A percentile compares a stretch with the other conserved stretches of the same genome.
These are phyloP conservation scores for Juglanconis juglandina DNA, from an alignment of 2,329 filamentous ascomycete species.

Conservation along the genomic window DNA sequence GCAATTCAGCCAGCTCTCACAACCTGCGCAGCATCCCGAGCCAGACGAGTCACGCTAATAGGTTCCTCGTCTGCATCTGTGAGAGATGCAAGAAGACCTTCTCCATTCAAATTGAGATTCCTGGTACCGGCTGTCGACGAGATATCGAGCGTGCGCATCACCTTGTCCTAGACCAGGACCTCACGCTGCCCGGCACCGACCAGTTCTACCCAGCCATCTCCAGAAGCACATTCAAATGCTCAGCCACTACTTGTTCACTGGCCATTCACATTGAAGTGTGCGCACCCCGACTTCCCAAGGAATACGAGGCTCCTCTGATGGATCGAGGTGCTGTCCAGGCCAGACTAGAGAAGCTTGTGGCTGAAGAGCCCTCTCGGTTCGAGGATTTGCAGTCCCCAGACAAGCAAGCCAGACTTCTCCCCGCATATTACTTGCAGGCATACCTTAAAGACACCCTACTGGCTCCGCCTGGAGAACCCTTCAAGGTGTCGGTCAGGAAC, in stretches of 20 bases:
- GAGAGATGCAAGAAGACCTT: slow-evolving; percentile 16
- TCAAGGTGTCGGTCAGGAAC: slow-evolving; percentile 14
- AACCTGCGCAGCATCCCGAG: slow-evolving; percentile 8
- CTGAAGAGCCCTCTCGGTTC: slow-evolving; percentile 47
- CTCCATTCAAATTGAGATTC: background rate
- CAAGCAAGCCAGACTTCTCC: slow-evolving; percentile 12
- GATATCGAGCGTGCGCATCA: slow-evolving; percentile 17
- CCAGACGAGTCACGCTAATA: background rate
- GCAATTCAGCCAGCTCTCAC: background rate
- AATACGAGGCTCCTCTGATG: slow-evolving; percentile 41
- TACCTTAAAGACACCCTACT: slow-evolving; percentile 16
- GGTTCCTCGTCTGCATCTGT: slow-evolving; percentile 13
- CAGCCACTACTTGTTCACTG: slow-evolving; percentile 39
- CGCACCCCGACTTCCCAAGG: slow-evolving; percentile 41
- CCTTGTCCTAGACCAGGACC: background rate
- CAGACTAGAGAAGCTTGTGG: slow-evolving; percentile 35
- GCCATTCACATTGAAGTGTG: slow-evolving; percentile 46
- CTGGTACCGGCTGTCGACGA: slow-evolving; percentile 4
- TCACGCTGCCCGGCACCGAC: background rate
- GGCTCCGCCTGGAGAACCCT: slow-evolving; percentile 2
- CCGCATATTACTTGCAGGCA: slow-evolving; percentile 15
- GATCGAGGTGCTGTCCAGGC: slow-evolving; percentile 43
- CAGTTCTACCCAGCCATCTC: slow-evolving; percentile 39
- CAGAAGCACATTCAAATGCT: slow-evolving; percentile 39
- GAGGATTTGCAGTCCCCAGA: slow-evolving; percentile 34